A percentile compares a stretch with the other conserved stretches of the same genome.
Conservation (phyloP, 768 basidiomycete species). For the Auricularia heimuer region DNA sequence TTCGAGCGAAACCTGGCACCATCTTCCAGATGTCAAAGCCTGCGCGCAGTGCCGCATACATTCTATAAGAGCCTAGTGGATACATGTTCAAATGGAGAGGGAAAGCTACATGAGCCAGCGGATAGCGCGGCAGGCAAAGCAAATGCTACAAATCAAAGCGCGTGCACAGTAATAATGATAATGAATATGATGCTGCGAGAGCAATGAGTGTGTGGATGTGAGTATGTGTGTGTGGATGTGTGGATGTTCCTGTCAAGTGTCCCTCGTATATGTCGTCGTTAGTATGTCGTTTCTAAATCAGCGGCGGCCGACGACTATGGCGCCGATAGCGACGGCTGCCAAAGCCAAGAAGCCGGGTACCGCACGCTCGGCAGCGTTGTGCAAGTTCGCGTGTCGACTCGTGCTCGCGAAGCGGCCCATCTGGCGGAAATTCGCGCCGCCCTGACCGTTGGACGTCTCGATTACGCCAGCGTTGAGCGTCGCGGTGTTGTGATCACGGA, state of each 20-base stretch:
- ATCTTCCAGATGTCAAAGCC: background rate
- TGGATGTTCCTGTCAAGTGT: background rate
- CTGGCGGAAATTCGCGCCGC: slow-evolving; percentile 17
- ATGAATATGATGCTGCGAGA: too few species aligned
- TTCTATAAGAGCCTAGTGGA: background rate
- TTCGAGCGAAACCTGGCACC: background rate
- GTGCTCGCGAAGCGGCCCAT: background rate
- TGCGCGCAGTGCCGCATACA: background rate
- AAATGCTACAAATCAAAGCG: too few species aligned
- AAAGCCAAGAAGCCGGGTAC: background rate
- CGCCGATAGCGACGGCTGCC: background rate
- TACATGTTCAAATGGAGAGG: background rate
- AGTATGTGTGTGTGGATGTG: background rate
- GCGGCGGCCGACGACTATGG: background rate
- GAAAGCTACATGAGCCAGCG: too few species aligned
- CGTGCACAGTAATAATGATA: too few species aligned
- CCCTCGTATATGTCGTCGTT: background rate
- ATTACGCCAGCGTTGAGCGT: slow-evolving; percentile 45
- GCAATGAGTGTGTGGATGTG: too few species aligned
- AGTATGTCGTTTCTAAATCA: background rate
- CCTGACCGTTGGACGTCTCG: slow-evolving; percentile 53
- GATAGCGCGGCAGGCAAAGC: too few species aligned
- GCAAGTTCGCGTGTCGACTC: background rate
- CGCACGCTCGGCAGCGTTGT: background rate
- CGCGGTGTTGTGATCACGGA: slow-evolving; percentile 30